These are phyloP conservation scores for Xylariaceae sp. DNA, from an alignment of 2,329 filamentous ascomycete genomes.

Conservation along the genomic window DNA sequence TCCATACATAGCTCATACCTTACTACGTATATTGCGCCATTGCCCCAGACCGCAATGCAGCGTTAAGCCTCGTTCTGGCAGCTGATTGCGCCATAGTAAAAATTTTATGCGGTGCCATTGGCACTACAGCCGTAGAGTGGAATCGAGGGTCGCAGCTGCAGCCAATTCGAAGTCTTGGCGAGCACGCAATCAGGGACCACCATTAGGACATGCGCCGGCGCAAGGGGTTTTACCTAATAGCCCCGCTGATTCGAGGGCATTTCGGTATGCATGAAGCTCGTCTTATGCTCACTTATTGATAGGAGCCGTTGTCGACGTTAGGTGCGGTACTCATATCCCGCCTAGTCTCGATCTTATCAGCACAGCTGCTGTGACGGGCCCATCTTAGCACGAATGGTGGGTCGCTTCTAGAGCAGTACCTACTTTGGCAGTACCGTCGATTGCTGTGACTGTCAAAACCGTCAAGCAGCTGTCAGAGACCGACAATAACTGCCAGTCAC, in stretches of 20 bases:
- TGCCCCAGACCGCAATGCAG: not conserved
- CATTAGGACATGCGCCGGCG: not conserved
- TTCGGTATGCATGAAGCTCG: not conserved
- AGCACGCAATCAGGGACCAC: slow-evolving; percentile 25
- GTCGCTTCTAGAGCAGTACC: no score
- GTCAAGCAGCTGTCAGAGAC: no score
- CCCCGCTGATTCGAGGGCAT: not conserved
- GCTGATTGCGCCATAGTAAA: not conserved
- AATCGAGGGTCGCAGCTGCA: slow-evolving; percentile 3
- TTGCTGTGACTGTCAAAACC: no score
- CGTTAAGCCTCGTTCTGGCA: not conserved
- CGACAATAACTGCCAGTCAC: no score
- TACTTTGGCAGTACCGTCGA: no score
- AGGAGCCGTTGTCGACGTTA: no score
- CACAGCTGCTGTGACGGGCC: no score
- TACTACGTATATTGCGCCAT: slow-evolving; percentile 10
- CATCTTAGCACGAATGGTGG: no score
- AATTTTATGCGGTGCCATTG: not conserved
- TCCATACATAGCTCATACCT: not conserved
- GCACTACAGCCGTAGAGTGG: no score
- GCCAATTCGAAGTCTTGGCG: slow-evolving; percentile 24
- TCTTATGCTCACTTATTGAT: not conserved
- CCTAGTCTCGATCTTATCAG: no score
- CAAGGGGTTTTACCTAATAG: not conserved
- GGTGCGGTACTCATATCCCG: no score